Evolutionary conservation across 768 basidiomycete genomes (phyloP).

Genomic region (Leccinum longicurvipes): DNA sequence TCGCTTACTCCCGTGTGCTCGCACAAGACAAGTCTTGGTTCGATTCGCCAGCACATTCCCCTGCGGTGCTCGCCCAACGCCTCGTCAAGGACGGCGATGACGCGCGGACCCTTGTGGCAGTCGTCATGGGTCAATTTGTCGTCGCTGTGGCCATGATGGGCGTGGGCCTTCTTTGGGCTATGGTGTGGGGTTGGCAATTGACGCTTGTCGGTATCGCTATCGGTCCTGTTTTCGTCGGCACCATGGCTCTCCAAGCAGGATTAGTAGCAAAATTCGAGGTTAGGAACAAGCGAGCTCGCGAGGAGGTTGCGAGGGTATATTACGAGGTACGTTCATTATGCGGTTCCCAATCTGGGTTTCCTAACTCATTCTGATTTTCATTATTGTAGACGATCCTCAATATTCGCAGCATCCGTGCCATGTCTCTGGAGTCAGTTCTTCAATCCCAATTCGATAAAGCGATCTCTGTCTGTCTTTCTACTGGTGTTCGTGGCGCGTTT

Average conservation of each 20-base stretch:
- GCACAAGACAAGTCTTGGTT: slow-evolving; percentile 87
- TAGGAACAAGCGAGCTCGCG: slow-evolving; percentile 80
- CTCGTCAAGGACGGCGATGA: slow-evolving; percentile 91
- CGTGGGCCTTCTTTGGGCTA: slow-evolving; percentile 86
- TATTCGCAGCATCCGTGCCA: slow-evolving; percentile 81
- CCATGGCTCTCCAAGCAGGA: slow-evolving; percentile 73
- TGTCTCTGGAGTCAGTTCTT: slow-evolving; percentile 79
- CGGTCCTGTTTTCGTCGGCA: slow-evolving; percentile 74
- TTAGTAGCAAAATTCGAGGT: slow-evolving; percentile 70
- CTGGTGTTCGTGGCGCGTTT: slow-evolving; percentile 80
- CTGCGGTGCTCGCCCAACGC: slow-evolving; percentile 63
- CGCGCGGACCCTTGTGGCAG: slow-evolving; percentile 69
- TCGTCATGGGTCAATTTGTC: slow-evolving; percentile 65
- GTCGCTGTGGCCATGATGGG: slow-evolving; percentile 80
- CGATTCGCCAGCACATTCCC: slow-evolving; percentile 60
- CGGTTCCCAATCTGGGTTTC: not conserved
- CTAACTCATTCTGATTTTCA: slow-evolving; percentile 2
- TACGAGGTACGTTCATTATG: slow-evolving; percentile 61
- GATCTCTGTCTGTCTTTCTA: slow-evolving; percentile 53
- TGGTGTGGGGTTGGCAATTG: slow-evolving; percentile 86
- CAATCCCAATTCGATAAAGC: slow-evolving; percentile 64
- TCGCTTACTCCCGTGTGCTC: slow-evolving; percentile 57
- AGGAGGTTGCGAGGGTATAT: slow-evolving; percentile 80
- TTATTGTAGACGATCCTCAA: slow-evolving; percentile 64
- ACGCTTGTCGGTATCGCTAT: slow-evolving; percentile 88